These are phyloP conservation scores for Aspergillus coremiiformis DNA, from an alignment of 495 filamentous ascomycete species.

Conservation along the genomic window DNA sequence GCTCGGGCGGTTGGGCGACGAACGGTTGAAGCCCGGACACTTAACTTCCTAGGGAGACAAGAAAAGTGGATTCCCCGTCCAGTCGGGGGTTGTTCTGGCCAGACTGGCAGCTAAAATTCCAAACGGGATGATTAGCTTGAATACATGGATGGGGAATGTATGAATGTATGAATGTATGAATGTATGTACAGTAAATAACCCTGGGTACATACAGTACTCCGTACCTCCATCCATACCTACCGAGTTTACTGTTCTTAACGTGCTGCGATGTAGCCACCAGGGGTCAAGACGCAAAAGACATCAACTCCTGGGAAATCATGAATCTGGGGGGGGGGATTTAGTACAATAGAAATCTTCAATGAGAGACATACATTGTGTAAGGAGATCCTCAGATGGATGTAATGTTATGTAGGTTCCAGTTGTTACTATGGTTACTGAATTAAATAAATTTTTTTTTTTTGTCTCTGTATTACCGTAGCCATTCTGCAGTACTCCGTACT, in stretches of 20 bases:
- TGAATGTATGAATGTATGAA: background rate
- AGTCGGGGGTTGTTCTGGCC: background rate
- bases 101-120: background rate
- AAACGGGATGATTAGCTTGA: background rate
- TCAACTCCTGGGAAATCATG: too few species aligned
- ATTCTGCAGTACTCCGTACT: background rate
- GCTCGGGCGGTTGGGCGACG: constrained; percentile 9
- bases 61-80: constrained; percentile 7
- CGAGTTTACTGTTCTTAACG: background rate
- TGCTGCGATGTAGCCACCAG: too few species aligned
- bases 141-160: background rate
- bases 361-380: constrained; percentile 3
- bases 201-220: too few species aligned
- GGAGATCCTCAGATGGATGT: background rate
- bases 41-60: background rate
- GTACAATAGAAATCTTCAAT: background rate
- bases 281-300: background rate
- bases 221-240: too few species aligned
- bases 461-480: background rate
- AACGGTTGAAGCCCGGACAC: constrained; percentile 8
- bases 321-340: background rate
- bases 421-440: constrained; percentile 9
- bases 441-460: constrained; percentile 2
- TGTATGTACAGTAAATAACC: too few species aligned
- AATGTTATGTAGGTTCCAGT: background rate